These are phyloP conservation scores for Cryomyces minteri DNA, from an alignment of 495 filamentous ascomycete genomes.

Conservation along the genomic window DNA sequence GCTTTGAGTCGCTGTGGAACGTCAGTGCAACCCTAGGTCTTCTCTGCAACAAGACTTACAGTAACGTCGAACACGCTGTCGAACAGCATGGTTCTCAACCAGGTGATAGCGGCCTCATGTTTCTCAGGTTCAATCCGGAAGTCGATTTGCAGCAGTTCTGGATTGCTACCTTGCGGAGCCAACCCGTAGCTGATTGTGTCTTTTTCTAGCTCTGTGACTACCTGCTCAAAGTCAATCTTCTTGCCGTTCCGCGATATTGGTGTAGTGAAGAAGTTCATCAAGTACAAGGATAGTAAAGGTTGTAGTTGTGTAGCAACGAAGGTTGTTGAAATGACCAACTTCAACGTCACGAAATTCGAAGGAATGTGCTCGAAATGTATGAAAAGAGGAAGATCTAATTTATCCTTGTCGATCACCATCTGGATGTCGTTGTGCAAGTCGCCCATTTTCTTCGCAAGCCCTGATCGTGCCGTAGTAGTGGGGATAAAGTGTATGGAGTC, in stretches of 20 bases:
- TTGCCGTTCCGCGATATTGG: slow-evolving; percentile 65
- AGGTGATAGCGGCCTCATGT: slow-evolving; percentile 63
- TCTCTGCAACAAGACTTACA: slow-evolving; percentile 2
- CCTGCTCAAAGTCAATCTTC: slow-evolving; percentile 71
- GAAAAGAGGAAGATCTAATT: slow-evolving; percentile 51
- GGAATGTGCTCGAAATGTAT: slow-evolving; percentile 92
- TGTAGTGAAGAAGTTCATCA: slow-evolving; percentile 84
- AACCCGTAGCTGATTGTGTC: slow-evolving; percentile 73
- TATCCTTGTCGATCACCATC: slow-evolving; percentile 52
- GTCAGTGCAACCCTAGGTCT: neutral
- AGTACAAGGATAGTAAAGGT: slow-evolving; percentile 68
- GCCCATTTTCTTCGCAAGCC: slow-evolving; percentile 54
- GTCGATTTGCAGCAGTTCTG: slow-evolving; percentile 60
- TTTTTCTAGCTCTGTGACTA: slow-evolving; percentile 73
- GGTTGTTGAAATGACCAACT: slow-evolving; percentile 57
- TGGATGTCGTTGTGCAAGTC: slow-evolving; percentile 51
- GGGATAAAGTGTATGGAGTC: slow-evolving; percentile 88
- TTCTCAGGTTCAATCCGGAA: slow-evolving; percentile 80
- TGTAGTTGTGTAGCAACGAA: slow-evolving; percentile 53
- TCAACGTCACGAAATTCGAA: slow-evolving; percentile 76
- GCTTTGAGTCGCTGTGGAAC: slow-evolving; percentile 46
- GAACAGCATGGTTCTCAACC: slow-evolving; percentile 75
- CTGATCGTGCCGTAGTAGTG: slow-evolving; percentile 70
- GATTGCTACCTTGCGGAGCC: slow-evolving; percentile 47
- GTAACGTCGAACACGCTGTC: slow-evolving; percentile 68